Evolutionary conservation across 2,329 filamentous ascomycete genomes (phyloP), one percentile per base, ranked within the genome.

Genomic region (Fusarium marasasianum): DNA sequence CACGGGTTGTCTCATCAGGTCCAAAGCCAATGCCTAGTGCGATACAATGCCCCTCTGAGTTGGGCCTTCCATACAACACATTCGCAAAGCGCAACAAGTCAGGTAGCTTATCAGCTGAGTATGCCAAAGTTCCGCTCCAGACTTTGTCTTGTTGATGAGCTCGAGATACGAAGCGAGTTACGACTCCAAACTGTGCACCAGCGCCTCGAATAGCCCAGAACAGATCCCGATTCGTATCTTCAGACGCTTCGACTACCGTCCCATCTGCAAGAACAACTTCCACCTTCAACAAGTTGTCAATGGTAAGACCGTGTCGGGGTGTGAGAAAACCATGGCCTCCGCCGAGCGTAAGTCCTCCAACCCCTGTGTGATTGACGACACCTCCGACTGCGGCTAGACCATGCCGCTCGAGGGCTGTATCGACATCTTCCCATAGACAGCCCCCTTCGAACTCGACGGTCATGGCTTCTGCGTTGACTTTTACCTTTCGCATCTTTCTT

Each of bases 351-450:
- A 91, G 80, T 0, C 88, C 90, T 6, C 88, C 89, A 14, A 91
- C 86, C 8, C 90, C 90, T 2, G 89, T 91, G 72, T 91, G 87
- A 60, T 89, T 89, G 12, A 91, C 89, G 1, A 89, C 90, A 3
- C 90, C 90, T 9, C 89, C 89, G 0, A 91, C 89, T 5, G 88
- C 88, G 5, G 88, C 89, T 1, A 91, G 83, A 0, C 84, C 84
- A 72, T 88, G 80, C 61, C 83, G 80, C 38, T 82, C 86, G 0
- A 86, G 84, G 2, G 85, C 85, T 5, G 81, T 77, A 66, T 91
- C 88, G 13, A 91, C 86, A 74, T 90, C 86, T 64, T 82, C 81
- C 87, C 88, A 89, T 2, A 83, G 77, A 50, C 85, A 84, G 6
- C 89, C 88, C 24, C 88, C 87, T 65, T 86, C 84, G 14, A 83